Conservation (phyloP, 1,139 yeast species). For the Yamadazyma kanchanaburiensis region DNA sequence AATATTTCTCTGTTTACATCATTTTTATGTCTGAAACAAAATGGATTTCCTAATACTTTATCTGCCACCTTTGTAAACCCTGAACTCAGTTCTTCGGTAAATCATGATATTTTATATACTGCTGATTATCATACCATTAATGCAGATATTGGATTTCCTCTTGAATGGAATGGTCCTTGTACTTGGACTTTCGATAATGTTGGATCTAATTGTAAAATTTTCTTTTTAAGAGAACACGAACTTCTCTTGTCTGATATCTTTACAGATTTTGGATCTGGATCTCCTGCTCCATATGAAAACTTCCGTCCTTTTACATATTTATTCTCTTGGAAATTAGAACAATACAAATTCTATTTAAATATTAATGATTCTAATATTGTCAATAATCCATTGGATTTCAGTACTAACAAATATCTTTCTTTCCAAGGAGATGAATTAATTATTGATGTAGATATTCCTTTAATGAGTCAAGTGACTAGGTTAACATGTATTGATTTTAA, state of each 20-base stretch:
- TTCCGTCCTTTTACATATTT: conserved; percentile 69
- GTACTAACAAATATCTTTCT: conserved; percentile 73
- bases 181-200: conserved; percentile 60
- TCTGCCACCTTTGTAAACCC: conserved; percentile 49
- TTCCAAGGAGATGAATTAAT: conserved; percentile 63
- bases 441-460: conserved; percentile 53
- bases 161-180: conserved; percentile 77
- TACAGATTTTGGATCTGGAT: conserved; percentile 75
- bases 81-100: conserved; percentile 79
- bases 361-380: conserved; percentile 86
- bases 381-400: conserved; percentile 81
- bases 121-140: conserved; percentile 58
- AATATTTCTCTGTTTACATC: conserved; percentile 47
- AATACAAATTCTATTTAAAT: conserved; percentile 65
- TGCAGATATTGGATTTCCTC: conserved; percentile 65
- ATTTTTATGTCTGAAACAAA: conserved; percentile 44
- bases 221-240: conserved; percentile 80
- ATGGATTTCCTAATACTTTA: conserved; percentile 60
- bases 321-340: conserved; percentile 55
- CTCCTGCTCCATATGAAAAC: conserved; percentile 67
- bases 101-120: conserved; percentile 73
- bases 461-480: conserved; percentile 56
- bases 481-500: conserved; percentile 54
- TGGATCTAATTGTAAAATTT: conserved; percentile 55
- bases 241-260: conserved; percentile 70